These are phyloP conservation scores for Penicillium malachiteum DNA, from an alignment of 495 filamentous ascomycete species.

Conservation along the genomic window DNA sequence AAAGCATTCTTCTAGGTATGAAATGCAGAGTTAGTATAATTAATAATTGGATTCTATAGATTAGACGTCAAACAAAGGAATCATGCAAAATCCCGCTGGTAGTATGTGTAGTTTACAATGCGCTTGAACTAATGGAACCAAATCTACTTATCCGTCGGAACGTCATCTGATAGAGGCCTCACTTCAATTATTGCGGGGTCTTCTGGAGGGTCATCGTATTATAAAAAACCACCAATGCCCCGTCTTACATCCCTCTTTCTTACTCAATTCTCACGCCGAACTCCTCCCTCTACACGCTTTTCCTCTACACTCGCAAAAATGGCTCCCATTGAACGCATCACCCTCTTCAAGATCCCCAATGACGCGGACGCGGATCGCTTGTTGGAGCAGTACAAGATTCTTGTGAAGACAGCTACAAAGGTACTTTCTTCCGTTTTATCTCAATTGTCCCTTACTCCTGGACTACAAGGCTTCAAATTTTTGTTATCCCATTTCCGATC, in stretches of 20 bases:
- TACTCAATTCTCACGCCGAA: background rate
- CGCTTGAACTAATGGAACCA: background rate
- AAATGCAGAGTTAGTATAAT: background rate
- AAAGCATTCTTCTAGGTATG: background rate
- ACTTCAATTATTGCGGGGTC: background rate
- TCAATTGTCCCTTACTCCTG: background rate
- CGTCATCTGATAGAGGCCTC: background rate
- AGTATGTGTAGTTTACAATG: too few species aligned
- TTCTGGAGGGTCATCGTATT: background rate
- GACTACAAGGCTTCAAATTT: too few species aligned
- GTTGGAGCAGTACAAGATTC: conserved; percentile 48
- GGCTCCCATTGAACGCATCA: conserved; percentile 54
- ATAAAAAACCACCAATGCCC: conserved; percentile 7
- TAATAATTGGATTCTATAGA: too few species aligned
- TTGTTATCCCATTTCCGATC: background rate
- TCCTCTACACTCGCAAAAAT: conserved; percentile 19
- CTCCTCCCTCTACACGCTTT: background rate
- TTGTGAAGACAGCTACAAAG: conserved; percentile 53
- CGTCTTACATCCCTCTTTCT: background rate
- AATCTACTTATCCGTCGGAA: background rate
- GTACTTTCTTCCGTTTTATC: conserved; percentile 19
- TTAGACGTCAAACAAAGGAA: too few species aligned
- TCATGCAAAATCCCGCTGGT: too few species aligned
- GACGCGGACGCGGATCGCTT: conserved; percentile 42
- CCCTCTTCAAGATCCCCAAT: conserved; percentile 60